Evolutionary conservation across 805 yeast genomes (phyloP).

Genomic region (Starmerella asiatica): DNA sequence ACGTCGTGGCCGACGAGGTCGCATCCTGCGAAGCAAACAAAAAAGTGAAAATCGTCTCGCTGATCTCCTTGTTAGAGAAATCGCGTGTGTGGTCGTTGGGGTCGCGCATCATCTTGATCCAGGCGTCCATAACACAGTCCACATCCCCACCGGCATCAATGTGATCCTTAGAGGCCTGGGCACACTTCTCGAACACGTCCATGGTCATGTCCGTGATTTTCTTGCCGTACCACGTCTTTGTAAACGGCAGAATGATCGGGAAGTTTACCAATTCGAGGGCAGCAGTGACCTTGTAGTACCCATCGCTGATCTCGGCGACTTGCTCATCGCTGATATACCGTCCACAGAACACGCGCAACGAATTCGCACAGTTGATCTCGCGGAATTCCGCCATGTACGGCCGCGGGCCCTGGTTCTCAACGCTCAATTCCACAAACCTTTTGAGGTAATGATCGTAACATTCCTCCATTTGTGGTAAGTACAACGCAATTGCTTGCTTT

Average conservation of each 20-base stretch:
- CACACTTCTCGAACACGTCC: constrained; percentile 81
- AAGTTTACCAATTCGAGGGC: constrained; percentile 95
- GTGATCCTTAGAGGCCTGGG: constrained; percentile 70
- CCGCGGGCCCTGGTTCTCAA: constrained; percentile 41
- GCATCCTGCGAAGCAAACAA: constrained; percentile 98
- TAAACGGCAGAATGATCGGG: constrained; percentile 90
- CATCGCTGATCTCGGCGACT: constrained; percentile 76
- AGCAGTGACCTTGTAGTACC: constrained; percentile 82
- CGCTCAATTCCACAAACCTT: constrained; percentile 43
- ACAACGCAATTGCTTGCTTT: constrained; percentile 63
- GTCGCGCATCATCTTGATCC: constrained; percentile 82
- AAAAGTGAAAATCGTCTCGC: constrained; percentile 93
- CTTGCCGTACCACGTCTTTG: constrained; percentile 97
- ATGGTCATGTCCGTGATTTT: constrained; percentile 85
- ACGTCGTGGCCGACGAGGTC: constrained; percentile 89
- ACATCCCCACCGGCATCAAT: constrained; percentile 68
- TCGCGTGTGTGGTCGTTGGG: constrained; percentile 48
- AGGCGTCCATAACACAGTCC: constrained; percentile 85
- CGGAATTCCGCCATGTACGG: constrained; percentile 88
- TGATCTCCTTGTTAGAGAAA: constrained; percentile 79
- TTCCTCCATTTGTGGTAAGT: constrained; percentile 71
- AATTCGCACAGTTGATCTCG: constrained; percentile 89
- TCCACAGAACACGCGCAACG: constrained; percentile 90
- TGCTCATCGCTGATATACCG: constrained; percentile 86
- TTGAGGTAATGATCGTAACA: constrained; percentile 74